These are phyloP conservation scores for Salix exigua DNA, from an alignment of 345 rosid species.

Conservation along the genomic window DNA sequence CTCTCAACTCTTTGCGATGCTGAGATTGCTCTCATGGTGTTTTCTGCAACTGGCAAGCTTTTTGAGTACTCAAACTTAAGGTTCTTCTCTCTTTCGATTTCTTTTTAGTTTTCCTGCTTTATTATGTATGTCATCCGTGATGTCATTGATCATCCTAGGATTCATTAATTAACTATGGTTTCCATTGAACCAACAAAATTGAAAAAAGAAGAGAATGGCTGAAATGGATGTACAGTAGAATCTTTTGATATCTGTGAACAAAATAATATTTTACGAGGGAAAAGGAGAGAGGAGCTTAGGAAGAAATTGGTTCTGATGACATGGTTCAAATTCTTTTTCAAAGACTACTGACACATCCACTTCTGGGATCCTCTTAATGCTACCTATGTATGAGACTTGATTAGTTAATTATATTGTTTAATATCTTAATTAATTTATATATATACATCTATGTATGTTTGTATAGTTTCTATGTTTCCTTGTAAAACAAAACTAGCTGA, in stretches of 20 bases:
- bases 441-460: too few relatives aligned
- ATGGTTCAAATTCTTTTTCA: too few relatives aligned
- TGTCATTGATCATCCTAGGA: neutral
- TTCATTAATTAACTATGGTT: neutral
- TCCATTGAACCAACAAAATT: neutral
- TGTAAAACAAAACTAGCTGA: neutral
- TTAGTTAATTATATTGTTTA: too few relatives aligned
- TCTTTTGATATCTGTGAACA: constrained; percentile 2
- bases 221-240: neutral
- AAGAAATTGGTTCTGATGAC: neutral
- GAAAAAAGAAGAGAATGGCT: constrained; percentile 4
- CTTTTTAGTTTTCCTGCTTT: neutral
- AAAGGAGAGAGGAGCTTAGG: neutral
- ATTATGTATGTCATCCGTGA: neutral
- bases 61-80: constrained; percentile 41
- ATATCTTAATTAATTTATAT: neutral
- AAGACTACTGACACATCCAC: neutral
- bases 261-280: neutral
- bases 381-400: neutral
- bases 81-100: constrained; percentile 1
- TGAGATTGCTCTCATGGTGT: constrained; percentile 33
- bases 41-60: constrained; percentile 40
- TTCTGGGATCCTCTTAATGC: neutral
- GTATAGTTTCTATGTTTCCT: neutral
- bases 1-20: constrained; percentile 44